Evolutionary conservation across 345 rosid species (phyloP).

Genomic region (Syzygium oleosum): DNA sequence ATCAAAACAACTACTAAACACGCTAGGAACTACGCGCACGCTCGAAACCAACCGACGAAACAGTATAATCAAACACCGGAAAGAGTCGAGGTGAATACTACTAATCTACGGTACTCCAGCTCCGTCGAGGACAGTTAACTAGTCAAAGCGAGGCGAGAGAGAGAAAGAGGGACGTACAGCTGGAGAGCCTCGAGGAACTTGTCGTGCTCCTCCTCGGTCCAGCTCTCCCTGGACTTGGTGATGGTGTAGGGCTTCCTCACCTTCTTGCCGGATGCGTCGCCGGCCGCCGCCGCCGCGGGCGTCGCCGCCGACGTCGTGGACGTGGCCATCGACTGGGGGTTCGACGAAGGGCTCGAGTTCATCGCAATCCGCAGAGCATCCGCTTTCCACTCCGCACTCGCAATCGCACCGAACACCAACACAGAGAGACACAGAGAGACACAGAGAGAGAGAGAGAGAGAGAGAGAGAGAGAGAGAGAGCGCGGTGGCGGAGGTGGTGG

Average conservation of each 20-base stretch:
- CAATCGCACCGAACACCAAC: background rate
- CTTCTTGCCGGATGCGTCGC: conserved; percentile 50
- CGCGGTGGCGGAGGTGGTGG: background rate
- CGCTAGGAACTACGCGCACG: background rate
- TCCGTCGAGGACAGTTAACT: background rate
- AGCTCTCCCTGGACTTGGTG: conserved; percentile 96
- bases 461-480: background rate
- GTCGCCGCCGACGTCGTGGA: conserved; percentile 23
- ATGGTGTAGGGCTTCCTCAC: conserved; percentile 95
- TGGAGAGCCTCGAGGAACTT: conserved; percentile 98
- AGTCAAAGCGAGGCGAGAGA: background rate
- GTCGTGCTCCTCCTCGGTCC: conserved; percentile 99
- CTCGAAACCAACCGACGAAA: background rate
- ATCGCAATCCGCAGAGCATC: conserved; percentile 1
- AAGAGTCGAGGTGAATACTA: background rate
- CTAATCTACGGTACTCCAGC: background rate
- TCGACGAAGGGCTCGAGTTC: conserved; percentile 32
- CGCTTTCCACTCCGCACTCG: background rate
- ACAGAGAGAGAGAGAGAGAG: background rate
- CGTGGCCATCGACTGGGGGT: conserved; percentile 28
- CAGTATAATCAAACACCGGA: background rate
- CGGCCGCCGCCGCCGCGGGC: conserved; percentile 8
- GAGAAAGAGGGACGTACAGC: conserved; percentile 27
- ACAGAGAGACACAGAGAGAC: too few species aligned
- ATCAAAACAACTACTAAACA: background rate